Evolutionary conservation across 495 filamentous ascomycete genomes (phyloP).

Genomic region (Xylaria bambusicola): DNA sequence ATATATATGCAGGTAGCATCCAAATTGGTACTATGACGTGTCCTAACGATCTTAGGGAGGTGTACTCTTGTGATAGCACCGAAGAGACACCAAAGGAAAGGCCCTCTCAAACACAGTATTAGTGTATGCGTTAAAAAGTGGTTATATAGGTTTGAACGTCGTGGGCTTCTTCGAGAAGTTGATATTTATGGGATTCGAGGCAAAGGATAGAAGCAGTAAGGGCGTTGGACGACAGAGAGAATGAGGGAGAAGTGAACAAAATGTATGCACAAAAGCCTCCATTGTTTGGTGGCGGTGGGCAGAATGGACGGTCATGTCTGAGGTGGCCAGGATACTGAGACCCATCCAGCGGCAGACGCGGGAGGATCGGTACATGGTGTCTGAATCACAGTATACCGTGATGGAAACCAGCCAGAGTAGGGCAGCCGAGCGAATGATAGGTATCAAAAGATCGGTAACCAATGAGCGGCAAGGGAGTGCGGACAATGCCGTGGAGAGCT

Average conservation of each 20-base stretch:
- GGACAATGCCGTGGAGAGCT: constrained; percentile 2
- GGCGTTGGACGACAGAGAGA: background rate
- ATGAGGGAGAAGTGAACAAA: background rate
- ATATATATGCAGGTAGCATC: background rate
- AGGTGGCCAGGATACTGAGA: background rate
- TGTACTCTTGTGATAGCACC: too few relatives aligned
- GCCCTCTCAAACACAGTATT: too few relatives aligned
- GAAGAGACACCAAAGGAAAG: background rate
- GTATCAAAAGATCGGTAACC: constrained; percentile 9
- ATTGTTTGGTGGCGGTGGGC: constrained; percentile 3
- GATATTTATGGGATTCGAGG: background rate
- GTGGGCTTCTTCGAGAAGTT: background rate
- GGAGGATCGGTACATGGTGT: constrained; percentile 6
- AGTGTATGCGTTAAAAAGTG: background rate
- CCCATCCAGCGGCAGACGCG: constrained; percentile 7
- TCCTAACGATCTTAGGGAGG: background rate
- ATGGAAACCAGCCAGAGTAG: background rate
- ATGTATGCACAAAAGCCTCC: background rate
- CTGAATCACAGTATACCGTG: background rate
- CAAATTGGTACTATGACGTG: background rate
- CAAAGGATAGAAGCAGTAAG: background rate
- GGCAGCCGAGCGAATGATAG: constrained; percentile 12
- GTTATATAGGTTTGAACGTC: background rate
- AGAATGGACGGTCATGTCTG: background rate
- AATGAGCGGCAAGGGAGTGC: constrained; percentile 3